Base-by-base conservation (phyloP, 192 early-diverging fungal species). In the Entomortierella chlamydospora region DNA sequence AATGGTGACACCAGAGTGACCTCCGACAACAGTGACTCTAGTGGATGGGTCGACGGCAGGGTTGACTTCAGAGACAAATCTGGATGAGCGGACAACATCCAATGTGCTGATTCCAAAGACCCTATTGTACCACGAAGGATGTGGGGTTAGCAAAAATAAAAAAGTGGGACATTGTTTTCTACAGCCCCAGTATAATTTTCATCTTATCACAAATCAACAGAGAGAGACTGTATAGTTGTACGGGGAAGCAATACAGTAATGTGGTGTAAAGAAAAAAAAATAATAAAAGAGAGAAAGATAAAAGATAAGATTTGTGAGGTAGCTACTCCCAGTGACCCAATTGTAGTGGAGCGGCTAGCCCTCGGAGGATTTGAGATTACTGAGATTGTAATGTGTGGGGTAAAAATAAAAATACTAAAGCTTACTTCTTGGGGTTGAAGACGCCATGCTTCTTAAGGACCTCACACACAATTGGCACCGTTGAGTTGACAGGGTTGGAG, bases 401-500 rank as follows among this genome's bases (percentile, higher is more conserved):
- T 15, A 47, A 47, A 17, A 20, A 47, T 47, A 2, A 47, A 20
- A 20, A 47, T 47, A 3, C 15, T 47, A 15, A 45, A 58, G 52
- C 61, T 80, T 81, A 85, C 83, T 67, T 88, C 73, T 84, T 87
- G 33, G 95, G 91, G 83, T 98, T 90, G 83, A 94, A 98, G 51
- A 93, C 92, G 58, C 88, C 89, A 60, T 88, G 85, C 85, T 94
- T 90, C 90, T 96, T 96, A 73, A 95, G 91, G 37, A 94, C 91
- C 87, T 98, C 94, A 53, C 94, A 91, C 82, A 94, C 89, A 73
- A 98, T 98, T 53, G 96, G 95, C n/a, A 98, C 95, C 51, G 96
- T 98, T 29, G 95, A 96, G 92, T 98, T 98, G 74, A 98, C 96
- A 18, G 96, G 96, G 90, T 98, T 98, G 57, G 96, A 90, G 81